Percentiles rank a stretch among this genome's conserved stretches.
Evolutionary conservation across 2,329 filamentous ascomycete species (phyloP).

Genomic region (Chaetomium olivaceum): DNA sequence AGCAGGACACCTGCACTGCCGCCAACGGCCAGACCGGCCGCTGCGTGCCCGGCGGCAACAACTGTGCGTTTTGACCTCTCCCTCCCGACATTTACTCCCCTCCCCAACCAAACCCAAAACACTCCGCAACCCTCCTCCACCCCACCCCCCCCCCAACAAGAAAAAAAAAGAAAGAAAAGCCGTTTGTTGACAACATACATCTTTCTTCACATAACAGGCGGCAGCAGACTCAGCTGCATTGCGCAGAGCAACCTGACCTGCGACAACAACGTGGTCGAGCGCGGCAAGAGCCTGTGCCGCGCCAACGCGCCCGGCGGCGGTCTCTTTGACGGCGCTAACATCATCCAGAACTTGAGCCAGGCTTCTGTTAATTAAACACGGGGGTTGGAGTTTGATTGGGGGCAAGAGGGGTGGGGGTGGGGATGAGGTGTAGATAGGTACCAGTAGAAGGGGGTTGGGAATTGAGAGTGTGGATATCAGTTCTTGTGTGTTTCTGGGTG

Average conservation of each 20-base stretch:
- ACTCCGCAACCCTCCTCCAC: neutral
- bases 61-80: constrained; percentile 34
- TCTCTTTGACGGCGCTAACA: constrained; percentile 34
- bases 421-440: too few relatives aligned
- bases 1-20: constrained; percentile 41
- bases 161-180: too few relatives aligned
- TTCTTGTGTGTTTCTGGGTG: too few relatives aligned
- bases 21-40: constrained; percentile 39
- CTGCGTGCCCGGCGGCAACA: constrained; percentile 41
- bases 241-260: constrained; percentile 27
- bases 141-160: neutral
- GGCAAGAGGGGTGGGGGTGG: too few relatives aligned
- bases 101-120: neutral
- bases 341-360: constrained; percentile 32
- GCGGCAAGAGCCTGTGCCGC: constrained; percentile 35
- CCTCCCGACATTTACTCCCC: too few relatives aligned
- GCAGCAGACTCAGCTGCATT: constrained; percentile 29
- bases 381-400: too few relatives aligned
- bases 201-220: constrained; percentile 19
- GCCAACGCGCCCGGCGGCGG: constrained; percentile 32
- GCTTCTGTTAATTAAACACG: constrained; percentile 33
- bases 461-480: too few relatives aligned
- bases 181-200: neutral
- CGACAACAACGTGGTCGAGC: constrained; percentile 30
- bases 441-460: too few relatives aligned